These are phyloP conservation scores for Sporothrix mexicana DNA, from an alignment of 2,329 filamentous ascomycete genomes.

Conservation along the genomic window DNA sequence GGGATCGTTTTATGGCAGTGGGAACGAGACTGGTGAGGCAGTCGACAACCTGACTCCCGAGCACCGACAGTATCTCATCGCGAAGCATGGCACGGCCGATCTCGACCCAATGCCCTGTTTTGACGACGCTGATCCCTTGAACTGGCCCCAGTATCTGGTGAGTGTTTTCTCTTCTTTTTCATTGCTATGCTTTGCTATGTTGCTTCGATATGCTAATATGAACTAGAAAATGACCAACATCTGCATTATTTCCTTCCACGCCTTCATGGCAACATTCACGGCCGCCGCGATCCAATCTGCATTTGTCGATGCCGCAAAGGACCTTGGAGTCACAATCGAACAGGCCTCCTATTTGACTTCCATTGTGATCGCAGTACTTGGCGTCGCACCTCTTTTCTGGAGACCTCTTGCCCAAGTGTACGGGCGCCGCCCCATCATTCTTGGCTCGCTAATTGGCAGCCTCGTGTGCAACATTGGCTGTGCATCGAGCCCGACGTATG, in stretches of 20 bases:
- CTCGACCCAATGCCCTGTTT: constrained; percentile 29
- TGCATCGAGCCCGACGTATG: constrained; percentile 55
- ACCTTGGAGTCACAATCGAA: constrained; percentile 56
- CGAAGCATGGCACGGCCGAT: constrained; percentile 25
- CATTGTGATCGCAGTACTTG: constrained; percentile 60
- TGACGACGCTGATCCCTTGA: constrained; percentile 23
- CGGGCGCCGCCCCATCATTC: constrained; percentile 60
- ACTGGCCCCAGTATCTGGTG: constrained; percentile 26
- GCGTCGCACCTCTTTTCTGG: constrained; percentile 61
- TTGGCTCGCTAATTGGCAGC: constrained; percentile 56
- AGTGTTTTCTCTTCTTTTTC: not conserved
- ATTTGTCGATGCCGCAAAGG: constrained; percentile 59
- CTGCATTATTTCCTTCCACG: constrained; percentile 60
- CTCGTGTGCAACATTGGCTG: constrained; percentile 60
- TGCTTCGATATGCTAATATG: no score
- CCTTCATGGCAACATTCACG: constrained; percentile 62
- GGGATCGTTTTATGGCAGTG: no score
- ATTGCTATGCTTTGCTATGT: not conserved
- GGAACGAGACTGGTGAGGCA: no score
- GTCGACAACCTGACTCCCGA: constrained; percentile 12
- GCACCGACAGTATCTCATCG: constrained; percentile 24
- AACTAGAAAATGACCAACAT: constrained; percentile 58
- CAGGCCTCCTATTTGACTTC: constrained; percentile 60
- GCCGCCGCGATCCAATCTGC: constrained; percentile 61
- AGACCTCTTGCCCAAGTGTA: constrained; percentile 59